Percentiles rank a stretch among this genome's conserved stretches.
phyloP scores from a whole-genome alignment of 1,139 yeast species.

The Geotrichum macrosporum region DNA sequence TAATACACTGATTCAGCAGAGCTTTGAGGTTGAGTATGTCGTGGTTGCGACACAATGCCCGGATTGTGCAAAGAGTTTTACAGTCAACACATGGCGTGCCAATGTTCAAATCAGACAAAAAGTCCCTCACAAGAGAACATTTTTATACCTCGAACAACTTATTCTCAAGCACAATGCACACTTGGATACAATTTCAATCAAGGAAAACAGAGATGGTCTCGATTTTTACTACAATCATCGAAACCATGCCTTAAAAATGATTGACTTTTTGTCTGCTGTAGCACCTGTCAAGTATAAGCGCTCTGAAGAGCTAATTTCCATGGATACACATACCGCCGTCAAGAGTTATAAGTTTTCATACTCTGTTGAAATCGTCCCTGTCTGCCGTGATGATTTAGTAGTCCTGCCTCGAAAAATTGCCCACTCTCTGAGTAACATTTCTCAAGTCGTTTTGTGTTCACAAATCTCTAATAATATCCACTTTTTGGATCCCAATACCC shows the following conservation, averaged over 20 bases:
- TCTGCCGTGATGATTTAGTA: slow-evolving; percentile 94
- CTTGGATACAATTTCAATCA: slow-evolving; percentile 86
- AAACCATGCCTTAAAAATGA: slow-evolving; percentile 89
- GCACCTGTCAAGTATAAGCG: slow-evolving; percentile 83
- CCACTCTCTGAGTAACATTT: slow-evolving; percentile 73
- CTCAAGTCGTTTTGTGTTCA: slow-evolving; percentile 79
- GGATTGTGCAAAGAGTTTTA: slow-evolving; percentile 95
- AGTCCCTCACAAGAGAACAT: slow-evolving; percentile 94
- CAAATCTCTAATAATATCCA: slow-evolving; percentile 78
- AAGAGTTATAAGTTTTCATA: slow-evolving; percentile 85
- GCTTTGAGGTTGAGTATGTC: slow-evolving; percentile 89
- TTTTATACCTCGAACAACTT: slow-evolving; percentile 88
- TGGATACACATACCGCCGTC: slow-evolving; percentile 87
- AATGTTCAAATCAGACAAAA: slow-evolving; percentile 96
- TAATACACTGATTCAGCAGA: slow-evolving; percentile 88
- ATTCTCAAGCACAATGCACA: slow-evolving; percentile 93
- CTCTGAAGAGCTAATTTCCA: slow-evolving; percentile 87
- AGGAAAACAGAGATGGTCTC: slow-evolving; percentile 89
- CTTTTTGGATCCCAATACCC: slow-evolving; percentile 76
- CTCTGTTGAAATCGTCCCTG: slow-evolving; percentile 94
- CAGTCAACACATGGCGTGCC: slow-evolving; percentile 97
- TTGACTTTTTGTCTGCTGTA: slow-evolving; percentile 81
- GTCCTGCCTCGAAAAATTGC: slow-evolving; percentile 85
- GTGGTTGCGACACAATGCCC: slow-evolving; percentile 98
- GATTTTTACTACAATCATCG: slow-evolving; percentile 88